phyloP scores from a whole-genome alignment of 208 protist genomes.

The Phytomonas francai region DNA sequence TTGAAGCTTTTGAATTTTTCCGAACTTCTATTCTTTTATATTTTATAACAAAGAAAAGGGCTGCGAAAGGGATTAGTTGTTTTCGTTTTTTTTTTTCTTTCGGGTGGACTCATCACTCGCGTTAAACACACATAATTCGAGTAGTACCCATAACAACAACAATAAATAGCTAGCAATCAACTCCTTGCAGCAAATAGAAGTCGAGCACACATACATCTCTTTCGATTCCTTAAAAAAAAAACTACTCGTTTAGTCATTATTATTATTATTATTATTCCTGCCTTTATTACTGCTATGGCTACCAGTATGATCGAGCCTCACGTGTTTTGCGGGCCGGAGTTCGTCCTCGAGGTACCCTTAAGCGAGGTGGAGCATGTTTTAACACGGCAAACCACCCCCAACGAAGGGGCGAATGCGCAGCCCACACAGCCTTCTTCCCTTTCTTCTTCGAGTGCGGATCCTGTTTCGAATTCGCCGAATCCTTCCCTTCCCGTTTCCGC shows the following conservation, averaged over 20 bases:
- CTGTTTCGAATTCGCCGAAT: not conserved
- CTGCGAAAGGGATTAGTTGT: not conserved
- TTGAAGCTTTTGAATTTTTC: not conserved
- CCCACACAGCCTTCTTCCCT: not conserved
- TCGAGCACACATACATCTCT: not conserved
- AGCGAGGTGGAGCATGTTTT: slow-evolving; percentile 78
- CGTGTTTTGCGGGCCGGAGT: slow-evolving; percentile 93
- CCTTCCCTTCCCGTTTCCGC: slow-evolving; percentile 16
- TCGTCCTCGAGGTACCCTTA: slow-evolving; percentile 94
- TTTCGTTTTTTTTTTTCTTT: not conserved
- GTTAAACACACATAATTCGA: not conserved
- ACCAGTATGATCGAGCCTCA: slow-evolving; percentile 90
- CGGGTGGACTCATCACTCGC: too few relatives aligned
- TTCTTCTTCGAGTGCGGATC: not conserved
- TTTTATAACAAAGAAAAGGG: not conserved
- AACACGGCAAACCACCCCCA: slow-evolving; percentile 89
- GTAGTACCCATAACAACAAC: too few relatives aligned
- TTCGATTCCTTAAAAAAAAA: not conserved
- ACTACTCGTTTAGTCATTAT: not conserved
- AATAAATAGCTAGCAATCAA: too few relatives aligned
- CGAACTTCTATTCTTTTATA: not conserved
- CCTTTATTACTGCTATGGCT: not conserved
- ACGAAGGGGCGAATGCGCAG: slow-evolving; percentile 63
- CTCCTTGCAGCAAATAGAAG: not conserved
- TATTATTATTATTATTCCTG: slow-evolving; percentile 1